Conservation (phyloP, 1,139 yeast genomes). For the Nadsonia commutata region DNA sequence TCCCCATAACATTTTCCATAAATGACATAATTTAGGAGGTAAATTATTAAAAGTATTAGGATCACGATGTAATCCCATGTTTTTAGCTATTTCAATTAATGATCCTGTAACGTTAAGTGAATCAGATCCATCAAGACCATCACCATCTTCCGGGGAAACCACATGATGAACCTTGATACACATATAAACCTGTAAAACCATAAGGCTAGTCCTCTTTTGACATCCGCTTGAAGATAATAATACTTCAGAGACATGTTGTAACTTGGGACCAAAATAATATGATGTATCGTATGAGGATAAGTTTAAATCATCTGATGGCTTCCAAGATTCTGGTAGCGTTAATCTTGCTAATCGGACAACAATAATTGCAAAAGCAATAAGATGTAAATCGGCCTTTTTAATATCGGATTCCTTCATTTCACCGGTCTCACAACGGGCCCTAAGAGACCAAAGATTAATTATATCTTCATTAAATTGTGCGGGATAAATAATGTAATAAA, state of each 20-base stretch:
- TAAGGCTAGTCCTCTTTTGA: slow-evolving; percentile 1
- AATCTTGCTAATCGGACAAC: not conserved
- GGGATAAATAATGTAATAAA: not conserved
- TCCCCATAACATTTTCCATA: slow-evolving; percentile 6
- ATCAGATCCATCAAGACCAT: slow-evolving; percentile 5
- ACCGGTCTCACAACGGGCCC: not conserved
- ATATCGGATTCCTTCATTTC: not conserved
- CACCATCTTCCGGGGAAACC: slow-evolving; percentile 6
- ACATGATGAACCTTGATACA: slow-evolving; percentile 4
- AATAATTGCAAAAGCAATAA: not conserved
- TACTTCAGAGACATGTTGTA: slow-evolving; percentile 4
- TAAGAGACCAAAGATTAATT: not conserved
- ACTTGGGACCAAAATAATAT: slow-evolving; percentile 4
- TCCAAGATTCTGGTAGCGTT: not conserved
- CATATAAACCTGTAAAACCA: slow-evolving; percentile 3
- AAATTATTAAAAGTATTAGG: slow-evolving; percentile 5
- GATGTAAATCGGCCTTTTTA: not conserved
- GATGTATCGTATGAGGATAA: not conserved
- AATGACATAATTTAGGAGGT: slow-evolving; percentile 1
- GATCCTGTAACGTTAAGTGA: slow-evolving; percentile 4
- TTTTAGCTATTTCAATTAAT: slow-evolving; percentile 4
- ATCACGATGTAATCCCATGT: slow-evolving; percentile 6
- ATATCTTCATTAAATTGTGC: not conserved
- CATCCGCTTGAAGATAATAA: slow-evolving; percentile 3
- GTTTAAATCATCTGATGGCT: not conserved